A percentile compares a stretch with the other conserved stretches of the same genome.
Conservation (phyloP, 257 asterid species). For the Osmanthus fragrans region DNA sequence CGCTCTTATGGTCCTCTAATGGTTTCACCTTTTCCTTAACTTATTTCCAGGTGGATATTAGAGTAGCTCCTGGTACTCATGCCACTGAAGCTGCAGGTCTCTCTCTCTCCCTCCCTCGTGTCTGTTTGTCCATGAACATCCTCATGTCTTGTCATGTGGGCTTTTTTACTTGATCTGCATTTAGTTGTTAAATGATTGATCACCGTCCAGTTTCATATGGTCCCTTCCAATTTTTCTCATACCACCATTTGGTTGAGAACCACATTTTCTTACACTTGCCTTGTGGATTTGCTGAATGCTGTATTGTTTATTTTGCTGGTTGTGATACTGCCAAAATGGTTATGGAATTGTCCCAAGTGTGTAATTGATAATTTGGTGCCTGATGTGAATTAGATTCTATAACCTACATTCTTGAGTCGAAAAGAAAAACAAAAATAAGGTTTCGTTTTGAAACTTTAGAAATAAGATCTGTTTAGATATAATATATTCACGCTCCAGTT, state of each 20-base stretch:
- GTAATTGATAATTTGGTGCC: not conserved
- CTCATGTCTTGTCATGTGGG: not conserved
- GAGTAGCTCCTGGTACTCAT: conserved; percentile 95
- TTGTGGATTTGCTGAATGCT: not conserved
- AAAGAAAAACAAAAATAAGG: too few species aligned
- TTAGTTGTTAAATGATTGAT: too few species aligned
- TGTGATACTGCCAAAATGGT: not conserved
- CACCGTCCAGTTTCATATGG: not conserved
- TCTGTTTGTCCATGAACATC: not conserved
- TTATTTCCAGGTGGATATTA: conserved; percentile 77
- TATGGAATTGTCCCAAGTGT: not conserved
- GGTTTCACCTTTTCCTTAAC: conserved; percentile 9
- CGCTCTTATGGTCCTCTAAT: conserved; percentile 12
- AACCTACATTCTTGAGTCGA: not conserved
- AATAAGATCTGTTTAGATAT: not conserved
- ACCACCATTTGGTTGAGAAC: not conserved
- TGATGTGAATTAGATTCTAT: not conserved
- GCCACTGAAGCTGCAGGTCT: conserved; percentile 97
- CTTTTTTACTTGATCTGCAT: not conserved
- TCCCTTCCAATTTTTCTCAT: not conserved
- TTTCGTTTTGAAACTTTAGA: too few species aligned
- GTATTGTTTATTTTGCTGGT: not conserved
- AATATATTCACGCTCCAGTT: not conserved
- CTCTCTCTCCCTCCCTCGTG: conserved; percentile 28
- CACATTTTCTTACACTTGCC: not conserved